Conservation (phyloP, 2,329 filamentous ascomycete species). For the Exophiala oligosperma region DNA sequence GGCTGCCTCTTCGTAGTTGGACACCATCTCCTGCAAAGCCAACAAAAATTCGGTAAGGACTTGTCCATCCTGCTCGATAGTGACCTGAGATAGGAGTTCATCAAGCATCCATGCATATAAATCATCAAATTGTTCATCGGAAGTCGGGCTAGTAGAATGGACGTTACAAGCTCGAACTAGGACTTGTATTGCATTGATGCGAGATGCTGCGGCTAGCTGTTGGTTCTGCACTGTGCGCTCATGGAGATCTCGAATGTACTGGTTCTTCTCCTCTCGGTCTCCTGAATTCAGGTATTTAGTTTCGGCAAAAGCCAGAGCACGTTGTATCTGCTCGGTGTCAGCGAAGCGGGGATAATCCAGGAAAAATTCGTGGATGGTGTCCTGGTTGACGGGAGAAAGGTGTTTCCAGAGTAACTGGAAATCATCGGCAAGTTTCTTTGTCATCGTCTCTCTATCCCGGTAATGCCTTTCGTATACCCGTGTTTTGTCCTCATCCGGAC, state of each 20-base stretch:
- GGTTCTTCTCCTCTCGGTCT: conserved; percentile 2
- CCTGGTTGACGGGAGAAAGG: conserved; percentile 3
- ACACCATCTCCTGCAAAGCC: conserved; percentile 18
- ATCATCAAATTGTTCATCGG: not conserved
- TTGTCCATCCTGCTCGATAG: conserved; percentile 16
- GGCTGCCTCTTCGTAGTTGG: conserved; percentile 15
- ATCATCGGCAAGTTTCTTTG: conserved; percentile 14
- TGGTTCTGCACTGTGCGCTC: conserved; percentile 15
- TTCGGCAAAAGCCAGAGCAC: conserved; percentile 13
- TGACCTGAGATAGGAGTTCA: conserved; percentile 16
- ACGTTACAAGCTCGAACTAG: conserved; percentile 10
- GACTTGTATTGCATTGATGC: conserved; percentile 16
- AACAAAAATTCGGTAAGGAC: conserved; percentile 17
- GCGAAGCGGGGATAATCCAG: conserved; percentile 19
- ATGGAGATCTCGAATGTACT: conserved; percentile 18
- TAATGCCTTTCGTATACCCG: conserved; percentile 18
- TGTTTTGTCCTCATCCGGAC: conserved; percentile 13
- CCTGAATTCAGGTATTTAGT: conserved; percentile 10
- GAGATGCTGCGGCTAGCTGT: conserved; percentile 11
- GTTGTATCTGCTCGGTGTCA: conserved; percentile 2
- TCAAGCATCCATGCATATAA: conserved; percentile 17
- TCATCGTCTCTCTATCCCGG: conserved; percentile 16
- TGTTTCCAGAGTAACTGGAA: conserved; percentile 11
- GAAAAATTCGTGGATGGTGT: conserved; percentile 15
- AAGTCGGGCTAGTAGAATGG: not conserved